These are phyloP conservation scores for Hirschioporus abietinus DNA, from an alignment of 768 basidiomycete genomes.

Conservation along the genomic window DNA sequence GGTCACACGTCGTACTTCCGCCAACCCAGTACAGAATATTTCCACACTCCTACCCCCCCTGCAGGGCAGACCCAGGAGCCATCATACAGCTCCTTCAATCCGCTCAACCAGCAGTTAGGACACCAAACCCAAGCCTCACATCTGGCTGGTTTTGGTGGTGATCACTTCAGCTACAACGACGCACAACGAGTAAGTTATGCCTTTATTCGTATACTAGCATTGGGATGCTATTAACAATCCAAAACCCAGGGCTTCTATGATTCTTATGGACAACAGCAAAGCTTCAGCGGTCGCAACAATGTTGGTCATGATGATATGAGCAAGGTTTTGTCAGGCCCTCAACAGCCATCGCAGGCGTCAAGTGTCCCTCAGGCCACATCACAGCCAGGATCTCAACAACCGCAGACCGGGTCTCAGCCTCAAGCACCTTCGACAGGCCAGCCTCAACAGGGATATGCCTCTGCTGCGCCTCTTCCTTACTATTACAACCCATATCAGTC, in stretches of 20 bases:
- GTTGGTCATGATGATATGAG: slow-evolving; percentile 67
- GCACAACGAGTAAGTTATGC: slow-evolving; percentile 54
- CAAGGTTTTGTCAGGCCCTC: slow-evolving; percentile 59
- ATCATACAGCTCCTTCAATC: slow-evolving; percentile 54
- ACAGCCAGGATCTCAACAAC: slow-evolving; percentile 46
- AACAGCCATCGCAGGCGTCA: slow-evolving; percentile 46
- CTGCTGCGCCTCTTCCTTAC: slow-evolving; percentile 28
- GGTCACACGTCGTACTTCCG: slow-evolving; percentile 61
- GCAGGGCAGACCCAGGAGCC: slow-evolving; percentile 55
- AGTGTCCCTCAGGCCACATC: slow-evolving; percentile 47
- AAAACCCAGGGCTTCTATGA: slow-evolving; percentile 66
- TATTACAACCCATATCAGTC: slow-evolving; percentile 70
- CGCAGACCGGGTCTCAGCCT: slow-evolving; percentile 45
- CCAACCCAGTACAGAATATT: slow-evolving; percentile 58
- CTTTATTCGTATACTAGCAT: slow-evolving; percentile 4
- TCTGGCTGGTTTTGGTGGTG: slow-evolving; percentile 48
- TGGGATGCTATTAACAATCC: slow-evolving; percentile 15
- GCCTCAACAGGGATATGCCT: slow-evolving; percentile 47
- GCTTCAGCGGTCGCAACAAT: slow-evolving; percentile 58
- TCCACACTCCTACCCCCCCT: slow-evolving; percentile 76
- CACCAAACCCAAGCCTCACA: slow-evolving; percentile 51
- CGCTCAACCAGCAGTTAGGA: slow-evolving; percentile 43
- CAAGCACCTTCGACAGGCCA: slow-evolving; percentile 52
- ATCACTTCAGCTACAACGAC: slow-evolving; percentile 67
- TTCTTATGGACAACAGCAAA: slow-evolving; percentile 57